Conservation (phyloP, 2,329 filamentous ascomycete species). For the Ophiostoma ulmi region DNA sequence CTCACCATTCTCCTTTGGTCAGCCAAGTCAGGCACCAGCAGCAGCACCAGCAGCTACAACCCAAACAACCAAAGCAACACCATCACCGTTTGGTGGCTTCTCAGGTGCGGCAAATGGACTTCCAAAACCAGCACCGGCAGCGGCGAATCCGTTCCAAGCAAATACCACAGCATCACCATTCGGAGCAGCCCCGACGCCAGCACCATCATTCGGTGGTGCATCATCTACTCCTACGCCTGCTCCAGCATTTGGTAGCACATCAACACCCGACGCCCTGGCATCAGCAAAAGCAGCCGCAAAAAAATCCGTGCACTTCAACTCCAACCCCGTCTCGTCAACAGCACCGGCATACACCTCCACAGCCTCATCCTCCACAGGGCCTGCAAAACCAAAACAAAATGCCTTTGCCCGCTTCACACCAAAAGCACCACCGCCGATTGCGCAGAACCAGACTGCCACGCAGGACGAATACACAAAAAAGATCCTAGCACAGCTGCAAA, state of each 20-base stretch:
- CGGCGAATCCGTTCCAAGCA: neutral
- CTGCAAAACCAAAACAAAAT: conserved; percentile 12
- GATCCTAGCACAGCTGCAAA: conserved; percentile 50
- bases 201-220: neutral
- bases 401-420: neutral
- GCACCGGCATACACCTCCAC: neutral
- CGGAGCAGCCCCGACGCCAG: neutral
- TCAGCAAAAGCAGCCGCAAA: conserved; percentile 17
- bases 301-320: conserved; percentile 22
- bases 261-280: neutral
- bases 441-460: neutral
- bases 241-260: neutral
- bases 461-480: conserved; percentile 41
- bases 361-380: neutral
- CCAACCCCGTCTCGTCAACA: conserved; percentile 14
- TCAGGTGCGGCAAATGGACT: neutral
- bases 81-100: conserved; percentile 6
- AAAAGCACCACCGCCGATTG: neutral
- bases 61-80: conserved; percentile 9
- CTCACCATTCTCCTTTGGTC: conserved; percentile 17
- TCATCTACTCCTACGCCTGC: neutral
- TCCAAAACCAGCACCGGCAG: neutral
- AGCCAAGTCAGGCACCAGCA: conserved; percentile 12
- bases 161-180: neutral
- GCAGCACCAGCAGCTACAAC: neutral